phyloP scores from a whole-genome alignment of 148 eudicot species.

The Polygonum maritimum region DNA sequence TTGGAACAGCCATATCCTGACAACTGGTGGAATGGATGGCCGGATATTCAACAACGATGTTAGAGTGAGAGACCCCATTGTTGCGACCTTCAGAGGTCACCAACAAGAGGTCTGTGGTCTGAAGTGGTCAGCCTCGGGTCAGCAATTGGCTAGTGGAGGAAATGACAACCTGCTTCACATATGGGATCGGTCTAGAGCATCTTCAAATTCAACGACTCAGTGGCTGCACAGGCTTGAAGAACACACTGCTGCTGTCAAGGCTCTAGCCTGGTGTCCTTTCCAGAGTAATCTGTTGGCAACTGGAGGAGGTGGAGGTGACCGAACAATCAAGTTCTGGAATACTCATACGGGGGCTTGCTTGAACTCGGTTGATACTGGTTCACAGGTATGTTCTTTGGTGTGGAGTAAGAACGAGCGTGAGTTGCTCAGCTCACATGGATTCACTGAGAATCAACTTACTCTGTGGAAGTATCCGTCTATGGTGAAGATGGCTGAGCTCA shows the following conservation, averaged over 20 bases:
- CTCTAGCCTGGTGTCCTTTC: conserved; percentile 97
- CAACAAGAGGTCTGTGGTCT: conserved; percentile 90
- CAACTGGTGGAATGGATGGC: conserved; percentile 85
- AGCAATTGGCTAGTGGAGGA: conserved; percentile 85
- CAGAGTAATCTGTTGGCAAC: conserved; percentile 85
- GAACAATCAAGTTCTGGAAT: conserved; percentile 93
- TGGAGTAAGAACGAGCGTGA: conserved; percentile 95
- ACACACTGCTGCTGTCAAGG: conserved; percentile 91
- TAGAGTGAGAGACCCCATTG: conserved; percentile 50
- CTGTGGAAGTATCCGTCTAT: conserved; percentile 97
- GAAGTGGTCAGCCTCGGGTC: conserved; percentile 89
- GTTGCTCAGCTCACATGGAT: conserved; percentile 89
- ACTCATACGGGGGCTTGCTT: conserved; percentile 91
- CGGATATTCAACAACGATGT: conserved; percentile 75
- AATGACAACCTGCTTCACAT: conserved; percentile 84
- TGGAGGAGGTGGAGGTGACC: conserved; percentile 92
- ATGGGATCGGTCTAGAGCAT: conserved; percentile 77
- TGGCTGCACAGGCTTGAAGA: conserved; percentile 87
- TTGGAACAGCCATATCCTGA: conserved; percentile 83
- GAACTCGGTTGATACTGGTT: conserved; percentile 87
- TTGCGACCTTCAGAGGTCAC: conserved; percentile 75
- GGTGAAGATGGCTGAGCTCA: conserved; percentile 85
- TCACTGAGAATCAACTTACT: conserved; percentile 84
- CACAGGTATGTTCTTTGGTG: conserved; percentile 81
- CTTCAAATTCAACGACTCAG: conserved; percentile 65